Conservation (phyloP, 78 protist genomes). For the Polysphondylium violaceum region DNA sequence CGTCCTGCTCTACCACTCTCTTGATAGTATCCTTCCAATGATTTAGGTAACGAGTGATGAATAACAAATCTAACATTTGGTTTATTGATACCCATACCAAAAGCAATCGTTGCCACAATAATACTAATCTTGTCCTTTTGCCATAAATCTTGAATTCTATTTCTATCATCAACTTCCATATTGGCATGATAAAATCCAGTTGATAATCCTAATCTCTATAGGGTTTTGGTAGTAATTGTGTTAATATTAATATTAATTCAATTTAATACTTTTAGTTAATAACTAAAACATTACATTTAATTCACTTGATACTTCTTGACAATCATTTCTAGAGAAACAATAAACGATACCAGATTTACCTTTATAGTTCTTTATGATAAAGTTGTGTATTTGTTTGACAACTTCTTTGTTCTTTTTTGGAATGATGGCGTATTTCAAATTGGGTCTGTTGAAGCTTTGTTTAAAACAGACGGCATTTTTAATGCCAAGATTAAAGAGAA, state of each 20-base stretch:
- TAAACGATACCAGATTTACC: constrained; percentile 95
- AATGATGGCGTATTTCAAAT: constrained; percentile 76
- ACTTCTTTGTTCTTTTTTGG: constrained; percentile 40
- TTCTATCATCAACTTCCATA: constrained; percentile 71
- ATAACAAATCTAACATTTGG: constrained; percentile 98
- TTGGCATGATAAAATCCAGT: constrained; percentile 92
- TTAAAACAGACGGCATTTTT: constrained; percentile 47
- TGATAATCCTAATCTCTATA: constrained; percentile 41
- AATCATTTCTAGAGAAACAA: constrained; percentile 90
- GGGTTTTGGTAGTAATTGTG: not conserved
- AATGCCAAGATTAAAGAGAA: constrained; percentile 70
- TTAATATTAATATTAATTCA: constrained; percentile 1
- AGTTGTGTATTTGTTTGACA: constrained; percentile 4
- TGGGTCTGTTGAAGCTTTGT: constrained; percentile 94
- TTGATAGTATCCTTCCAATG: constrained; percentile 98
- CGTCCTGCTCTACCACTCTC: constrained; percentile 98
- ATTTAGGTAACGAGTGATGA: constrained; percentile 98
- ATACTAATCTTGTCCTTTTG: constrained; percentile 82
- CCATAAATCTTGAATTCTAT: constrained; percentile 89
- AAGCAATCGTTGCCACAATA: constrained; percentile 98
- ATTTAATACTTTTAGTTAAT: not conserved
- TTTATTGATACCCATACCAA: constrained; percentile 99
- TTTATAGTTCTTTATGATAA: constrained; percentile 19
- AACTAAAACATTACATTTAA: constrained; percentile 30
- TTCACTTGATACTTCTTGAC: constrained; percentile 84